Conservation (phyloP, 2,329 filamentous ascomycete species). For the Daldinia sp. region DNA sequence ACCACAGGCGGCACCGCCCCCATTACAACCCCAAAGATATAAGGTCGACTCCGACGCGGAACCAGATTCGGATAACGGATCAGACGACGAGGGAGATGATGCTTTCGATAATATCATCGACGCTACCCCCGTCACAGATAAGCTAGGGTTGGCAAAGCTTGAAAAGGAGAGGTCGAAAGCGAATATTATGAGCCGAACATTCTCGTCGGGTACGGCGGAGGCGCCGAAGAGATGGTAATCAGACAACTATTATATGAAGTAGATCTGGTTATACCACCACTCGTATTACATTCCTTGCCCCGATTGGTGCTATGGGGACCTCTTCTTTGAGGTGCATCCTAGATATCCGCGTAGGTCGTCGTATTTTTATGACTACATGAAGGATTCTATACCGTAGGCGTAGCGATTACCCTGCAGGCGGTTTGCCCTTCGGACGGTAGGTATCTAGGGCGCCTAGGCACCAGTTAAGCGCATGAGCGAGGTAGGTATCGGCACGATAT, state of each 20-base stretch:
- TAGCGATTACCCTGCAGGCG: too few relatives aligned
- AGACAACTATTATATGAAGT: slow-evolving; percentile 15
- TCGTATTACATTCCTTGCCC: background rate
- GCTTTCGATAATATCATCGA: slow-evolving; percentile 94
- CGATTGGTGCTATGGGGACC: background rate
- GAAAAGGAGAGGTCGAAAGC: slow-evolving; percentile 63
- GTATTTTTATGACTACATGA: background rate
- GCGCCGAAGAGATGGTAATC: slow-evolving; percentile 58
- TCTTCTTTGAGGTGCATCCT: background rate
- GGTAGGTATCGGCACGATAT: background rate
- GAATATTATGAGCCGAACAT: slow-evolving; percentile 59
- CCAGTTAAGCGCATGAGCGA: background rate
- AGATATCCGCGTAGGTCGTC: background rate
- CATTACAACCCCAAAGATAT: slow-evolving; percentile 58
- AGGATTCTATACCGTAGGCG: background rate
- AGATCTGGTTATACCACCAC: slow-evolving; percentile 3
- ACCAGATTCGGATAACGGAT: slow-evolving; percentile 74
- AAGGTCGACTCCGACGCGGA: slow-evolving; percentile 72
- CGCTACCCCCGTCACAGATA: slow-evolving; percentile 87
- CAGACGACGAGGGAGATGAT: slow-evolving; percentile 64
- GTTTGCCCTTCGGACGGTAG: background rate
- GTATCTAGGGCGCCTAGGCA: too few relatives aligned
- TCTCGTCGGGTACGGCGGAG: slow-evolving; percentile 58
- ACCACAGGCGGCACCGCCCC: slow-evolving; percentile 66
- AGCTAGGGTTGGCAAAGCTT: slow-evolving; percentile 70